Percentiles rank a stretch among this genome's conserved stretches.
phyloP scores from a whole-genome alignment of 2,329 filamentous ascomycete species.

The Venturia aucupariae region DNA sequence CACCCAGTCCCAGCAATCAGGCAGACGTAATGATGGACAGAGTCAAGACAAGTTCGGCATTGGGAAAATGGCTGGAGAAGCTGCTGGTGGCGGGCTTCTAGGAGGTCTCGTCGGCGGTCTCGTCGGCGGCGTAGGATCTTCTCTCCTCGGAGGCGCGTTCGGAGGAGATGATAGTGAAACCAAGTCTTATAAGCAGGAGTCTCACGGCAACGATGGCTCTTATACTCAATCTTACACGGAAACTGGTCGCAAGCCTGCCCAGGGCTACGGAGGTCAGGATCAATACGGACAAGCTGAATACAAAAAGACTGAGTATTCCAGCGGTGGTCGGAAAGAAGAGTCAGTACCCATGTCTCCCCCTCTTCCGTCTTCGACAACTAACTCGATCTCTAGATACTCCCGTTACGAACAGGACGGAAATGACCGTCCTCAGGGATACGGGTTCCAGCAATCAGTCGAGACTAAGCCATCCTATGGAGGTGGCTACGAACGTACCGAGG shows the following conservation, averaged over 20 bases:
- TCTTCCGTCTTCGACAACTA: neutral
- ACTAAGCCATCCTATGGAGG: conserved; percentile 39
- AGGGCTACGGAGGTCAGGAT: conserved; percentile 2
- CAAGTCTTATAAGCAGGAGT: conserved; percentile 43
- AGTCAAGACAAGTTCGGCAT: conserved; percentile 23
- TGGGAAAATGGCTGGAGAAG: conserved; percentile 47
- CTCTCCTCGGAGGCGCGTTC: conserved; percentile 55
- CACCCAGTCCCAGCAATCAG: conserved; percentile 17
- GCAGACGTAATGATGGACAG: neutral
- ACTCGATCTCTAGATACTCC: conserved; percentile 34
- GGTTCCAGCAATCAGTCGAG: conserved; percentile 51
- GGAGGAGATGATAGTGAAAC: conserved; percentile 41
- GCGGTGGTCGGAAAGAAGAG: conserved; percentile 49
- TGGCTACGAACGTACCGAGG: conserved; percentile 50
- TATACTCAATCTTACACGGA: conserved; percentile 43
- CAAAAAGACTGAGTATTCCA: conserved; percentile 47
- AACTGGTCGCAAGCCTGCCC: conserved; percentile 41
- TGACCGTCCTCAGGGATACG: conserved; percentile 34
- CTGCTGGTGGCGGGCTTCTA: conserved; percentile 54
- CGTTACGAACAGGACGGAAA: conserved; percentile 47
- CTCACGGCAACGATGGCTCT: conserved; percentile 42
- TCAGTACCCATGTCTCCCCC: neutral
- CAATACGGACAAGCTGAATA: conserved; percentile 53
- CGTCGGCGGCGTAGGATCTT: conserved; percentile 48
- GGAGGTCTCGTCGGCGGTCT: conserved; percentile 61